Base-by-base conservation (phyloP, 164 flowering plant species). In the Brasenia schreberi region DNA sequence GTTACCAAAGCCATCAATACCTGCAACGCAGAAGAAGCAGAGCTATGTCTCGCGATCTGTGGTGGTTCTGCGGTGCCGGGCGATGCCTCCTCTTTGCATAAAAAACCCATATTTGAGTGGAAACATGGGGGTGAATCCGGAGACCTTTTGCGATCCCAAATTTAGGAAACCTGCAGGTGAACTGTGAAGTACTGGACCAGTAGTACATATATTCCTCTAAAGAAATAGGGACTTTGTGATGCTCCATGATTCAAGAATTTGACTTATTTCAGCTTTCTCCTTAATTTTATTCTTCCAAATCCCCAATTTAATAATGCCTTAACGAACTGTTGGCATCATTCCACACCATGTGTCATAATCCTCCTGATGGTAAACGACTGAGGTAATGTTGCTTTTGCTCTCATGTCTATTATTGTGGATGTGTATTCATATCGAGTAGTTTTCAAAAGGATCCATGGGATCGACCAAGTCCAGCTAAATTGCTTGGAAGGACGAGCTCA, bases 31-130 rank as follows among this genome's bases (percentile, higher is more conserved):
- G 65, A 83, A 72, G 77, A 77, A 62, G 62, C 78, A 70, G 33
- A 78, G 69, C 70, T 88, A 85, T 78, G 90, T 94, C 62, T 80
- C 97, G 65, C 95, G 81, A 66, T 85, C 97, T 69, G 99, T 96
- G 0, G 83, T 94, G 70, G 95, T 97, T 70, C 80, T 94, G 67
- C 88, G 97, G 59, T 91, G 87, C 65, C 84, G 88, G 42, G 96
- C 85, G 43, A 82, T 87, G 87, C 97, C 99, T 65, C 99, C 99
- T 63, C 90, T 92, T 64, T 94, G 99, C 78, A 74, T 94, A 59
- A 82, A 72, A 73, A 94, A 94, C 69, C 98, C 97, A 19, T 94
- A 89, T 74, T 18, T 82, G 65, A 81, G 64, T 72, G 84, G 75
- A 72, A 66, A 77, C 67, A 75, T 75, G 53, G 86, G 67, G 61